phyloP scores from a whole-genome alignment of 768 basidiomycete species.

The Galerina marginata region DNA sequence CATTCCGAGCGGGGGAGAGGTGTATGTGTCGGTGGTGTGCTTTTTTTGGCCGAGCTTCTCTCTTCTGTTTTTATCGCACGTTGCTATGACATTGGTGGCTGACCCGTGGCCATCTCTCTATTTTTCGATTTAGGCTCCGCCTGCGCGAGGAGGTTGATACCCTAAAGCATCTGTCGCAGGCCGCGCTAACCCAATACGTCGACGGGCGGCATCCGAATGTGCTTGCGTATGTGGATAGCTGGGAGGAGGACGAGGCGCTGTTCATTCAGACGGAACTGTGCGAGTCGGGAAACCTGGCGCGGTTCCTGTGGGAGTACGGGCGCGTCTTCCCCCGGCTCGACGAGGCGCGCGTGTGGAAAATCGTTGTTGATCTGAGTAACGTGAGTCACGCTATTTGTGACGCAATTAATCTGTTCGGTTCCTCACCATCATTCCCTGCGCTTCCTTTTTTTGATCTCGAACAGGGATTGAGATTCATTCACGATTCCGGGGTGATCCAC shows the following conservation, averaged over 20 bases:
- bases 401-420: slow-evolving; percentile 37
- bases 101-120: slow-evolving; percentile 20
- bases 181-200: slow-evolving; percentile 41
- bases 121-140: slow-evolving; percentile 60
- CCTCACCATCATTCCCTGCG: slow-evolving; percentile 13
- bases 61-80: slow-evolving; percentile 23
- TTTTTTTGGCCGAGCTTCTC: slow-evolving; percentile 14
- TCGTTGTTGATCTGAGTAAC: slow-evolving; percentile 86
- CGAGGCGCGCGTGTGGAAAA: slow-evolving; percentile 96
- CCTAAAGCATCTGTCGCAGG: slow-evolving; percentile 71
- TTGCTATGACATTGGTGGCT: slow-evolving; percentile 34
- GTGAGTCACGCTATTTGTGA: slow-evolving; percentile 56
- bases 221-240: slow-evolving; percentile 88
- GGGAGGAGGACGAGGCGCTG: slow-evolving; percentile 90
- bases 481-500: slow-evolving; percentile 88
- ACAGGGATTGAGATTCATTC: slow-evolving; percentile 89
- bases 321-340: slow-evolving; percentile 83
- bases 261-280: slow-evolving; percentile 97
- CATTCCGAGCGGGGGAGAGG: slow-evolving; percentile 5
- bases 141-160: slow-evolving; percentile 95
- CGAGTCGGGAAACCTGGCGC: slow-evolving; percentile 88
- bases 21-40: slow-evolving; percentile 1
- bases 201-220: slow-evolving; percentile 75
- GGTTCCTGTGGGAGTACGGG: slow-evolving; percentile 92
- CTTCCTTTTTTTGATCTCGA: slow-evolving; percentile 13